Base-by-base conservation (phyloP, 2,329 filamentous ascomycete species). In the Ophiostoma sp. region DNA sequence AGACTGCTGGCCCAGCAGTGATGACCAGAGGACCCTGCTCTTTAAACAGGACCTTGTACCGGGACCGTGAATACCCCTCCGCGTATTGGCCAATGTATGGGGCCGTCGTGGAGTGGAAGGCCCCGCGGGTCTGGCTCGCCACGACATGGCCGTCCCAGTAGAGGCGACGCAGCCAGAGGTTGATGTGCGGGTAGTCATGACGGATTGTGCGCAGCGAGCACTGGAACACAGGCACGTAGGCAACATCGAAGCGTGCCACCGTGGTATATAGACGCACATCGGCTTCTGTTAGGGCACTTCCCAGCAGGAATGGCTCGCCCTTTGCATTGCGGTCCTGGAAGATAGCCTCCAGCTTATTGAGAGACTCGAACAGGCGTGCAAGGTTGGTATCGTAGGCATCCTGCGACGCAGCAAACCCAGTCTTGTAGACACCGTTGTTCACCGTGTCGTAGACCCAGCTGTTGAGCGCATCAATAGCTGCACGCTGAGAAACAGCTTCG, bases 231-330 rank as follows among this genome's bases (percentile, higher is more conserved):
- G 87, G 83, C 49, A 88, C 81, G 72, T 91, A 92, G 0, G 87
- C 88, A 0, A 84, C 80, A 71, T 93, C 90, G 73, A 92, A 92
- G 2, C 89, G 83, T 12, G 84, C 79, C 76, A 92, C 88, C 0
- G 49, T 55, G 12, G 49, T 55, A 18, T 55, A 55, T 6, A 55
- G 49, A 4, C 49, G 49, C 12, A 55, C 49, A 55, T 55, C 49
- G 7, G 49, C 49, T 9, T 55, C 49, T 1, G 49, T 55, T 4
- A 55, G 8, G 5, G 49, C 49, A 27, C 6, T 27, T 5, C 49
- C 49, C 7, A 55, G 49, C 3, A 55, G 49, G 6, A 55, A 55
- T 9, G 49, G n/a, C n/a, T 55, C 49, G 0, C 49, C n/a, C 49
- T 55, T 55, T 8, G 49, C 49, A 27, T 55, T 27, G n/a, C 49